Percentiles rank a stretch among this genome's conserved stretches.
Conservation (phyloP, 306 rosid species). For the Albizia julibrissin region DNA sequence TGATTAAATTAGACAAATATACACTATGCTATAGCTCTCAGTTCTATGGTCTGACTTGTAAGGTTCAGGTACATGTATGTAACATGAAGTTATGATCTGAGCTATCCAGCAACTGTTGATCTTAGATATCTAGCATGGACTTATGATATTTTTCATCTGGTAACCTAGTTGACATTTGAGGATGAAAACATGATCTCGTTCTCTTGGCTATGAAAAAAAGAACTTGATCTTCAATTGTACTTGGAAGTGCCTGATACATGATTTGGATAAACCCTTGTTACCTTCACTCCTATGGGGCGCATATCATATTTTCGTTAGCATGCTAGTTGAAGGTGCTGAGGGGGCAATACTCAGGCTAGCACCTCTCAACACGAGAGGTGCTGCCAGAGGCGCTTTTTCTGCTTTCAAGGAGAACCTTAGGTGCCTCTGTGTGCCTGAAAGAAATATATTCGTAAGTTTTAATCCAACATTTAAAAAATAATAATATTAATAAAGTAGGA, state of each 20-base stretch:
- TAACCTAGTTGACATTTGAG: constrained; percentile 10
- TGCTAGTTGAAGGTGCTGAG: neutral
- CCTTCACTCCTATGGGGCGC: constrained; percentile 2
- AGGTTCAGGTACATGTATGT: neutral
- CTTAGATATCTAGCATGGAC: neutral
- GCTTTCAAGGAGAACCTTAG: neutral
- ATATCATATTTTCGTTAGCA: neutral
- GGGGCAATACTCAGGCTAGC: neutral
- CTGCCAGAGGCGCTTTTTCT: neutral
- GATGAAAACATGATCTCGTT: neutral
- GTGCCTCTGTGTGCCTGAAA: neutral
- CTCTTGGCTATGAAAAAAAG: neutral
- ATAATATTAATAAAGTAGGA: neutral
- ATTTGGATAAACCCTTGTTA: neutral
- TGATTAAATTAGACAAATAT: neutral
- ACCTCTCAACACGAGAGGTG: neutral
- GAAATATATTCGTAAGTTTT: neutral
- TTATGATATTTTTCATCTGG: neutral
- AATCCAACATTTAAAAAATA: neutral
- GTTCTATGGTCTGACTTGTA: neutral
- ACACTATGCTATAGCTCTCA: neutral
- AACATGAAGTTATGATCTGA: constrained; percentile 5
- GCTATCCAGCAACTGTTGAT: neutral
- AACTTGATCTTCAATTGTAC: neutral
- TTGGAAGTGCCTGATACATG: neutral